A percentile compares a stretch with the other conserved stretches of the same genome.
phyloP scores from a whole-genome alignment of 2,329 filamentous ascomycete species.

The Lecanoromycetidae sp. region DNA sequence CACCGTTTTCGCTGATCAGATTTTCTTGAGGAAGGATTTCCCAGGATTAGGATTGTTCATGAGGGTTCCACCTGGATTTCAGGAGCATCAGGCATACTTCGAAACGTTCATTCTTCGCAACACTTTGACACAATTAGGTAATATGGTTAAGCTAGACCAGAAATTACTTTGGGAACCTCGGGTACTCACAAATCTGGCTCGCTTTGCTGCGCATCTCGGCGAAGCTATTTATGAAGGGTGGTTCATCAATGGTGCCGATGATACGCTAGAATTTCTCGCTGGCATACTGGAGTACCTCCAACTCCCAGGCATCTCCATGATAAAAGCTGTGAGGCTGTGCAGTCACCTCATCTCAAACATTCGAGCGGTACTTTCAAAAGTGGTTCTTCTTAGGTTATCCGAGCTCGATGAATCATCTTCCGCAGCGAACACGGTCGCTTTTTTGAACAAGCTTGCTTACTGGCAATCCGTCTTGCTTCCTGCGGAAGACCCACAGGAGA shows the following conservation, averaged over 20 bases:
- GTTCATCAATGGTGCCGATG: constrained; percentile 80
- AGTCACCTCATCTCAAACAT: constrained; percentile 69
- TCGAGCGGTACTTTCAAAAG: constrained; percentile 62
- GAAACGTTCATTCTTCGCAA: constrained; percentile 77
- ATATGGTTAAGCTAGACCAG: constrained; percentile 57
- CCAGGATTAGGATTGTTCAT: constrained; percentile 71
- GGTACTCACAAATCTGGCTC: constrained; percentile 72
- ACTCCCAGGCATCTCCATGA: constrained; percentile 61
- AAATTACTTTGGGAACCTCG: constrained; percentile 66
- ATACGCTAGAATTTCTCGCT: constrained; percentile 74
- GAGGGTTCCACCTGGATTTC: constrained; percentile 82
- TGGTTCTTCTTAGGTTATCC: constrained; percentile 69
- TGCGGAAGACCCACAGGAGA: constrained; percentile 64
- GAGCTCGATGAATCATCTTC: constrained; percentile 59
- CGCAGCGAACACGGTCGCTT: constrained; percentile 52
- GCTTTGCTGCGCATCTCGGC: constrained; percentile 67
- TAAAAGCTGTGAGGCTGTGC: constrained; percentile 87
- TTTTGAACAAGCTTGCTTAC: constrained; percentile 78
- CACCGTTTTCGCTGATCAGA: constrained; percentile 71
- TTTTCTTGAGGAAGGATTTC: constrained; percentile 81
- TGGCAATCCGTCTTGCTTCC: constrained; percentile 89
- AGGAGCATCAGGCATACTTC: constrained; percentile 91
- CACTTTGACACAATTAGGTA: constrained; percentile 58
- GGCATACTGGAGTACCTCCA: constrained; percentile 80
- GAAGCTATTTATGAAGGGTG: constrained; percentile 93